Evolutionary conservation across 2,329 filamentous ascomycete genomes (phyloP).

Genomic region (Phialophora macrospora): DNA sequence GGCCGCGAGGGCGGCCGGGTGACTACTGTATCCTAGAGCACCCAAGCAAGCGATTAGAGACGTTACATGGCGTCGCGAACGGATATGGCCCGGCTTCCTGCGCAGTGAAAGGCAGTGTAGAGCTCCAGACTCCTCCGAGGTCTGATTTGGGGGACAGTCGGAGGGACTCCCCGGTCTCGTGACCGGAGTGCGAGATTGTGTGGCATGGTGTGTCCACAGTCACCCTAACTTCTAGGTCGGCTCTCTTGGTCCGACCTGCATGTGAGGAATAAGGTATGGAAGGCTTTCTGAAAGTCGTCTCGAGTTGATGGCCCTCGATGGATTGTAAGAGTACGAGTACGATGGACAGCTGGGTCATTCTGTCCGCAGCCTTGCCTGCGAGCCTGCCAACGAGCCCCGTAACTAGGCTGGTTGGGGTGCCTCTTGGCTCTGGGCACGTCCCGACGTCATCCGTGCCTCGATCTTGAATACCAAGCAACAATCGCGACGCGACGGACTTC

Average conservation of each 20-base stretch:
- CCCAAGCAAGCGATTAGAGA: too few relatives aligned
- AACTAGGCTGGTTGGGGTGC: too few relatives aligned
- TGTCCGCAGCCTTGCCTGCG: not conserved
- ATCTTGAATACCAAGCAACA: not conserved
- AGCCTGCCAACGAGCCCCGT: too few relatives aligned
- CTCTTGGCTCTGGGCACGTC: not conserved
- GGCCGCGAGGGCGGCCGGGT: too few relatives aligned
- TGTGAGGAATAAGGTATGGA: not conserved
- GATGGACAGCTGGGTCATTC: not conserved
- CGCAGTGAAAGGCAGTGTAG: not conserved
- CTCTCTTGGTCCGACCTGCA: not conserved
- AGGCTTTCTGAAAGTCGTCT: not conserved
- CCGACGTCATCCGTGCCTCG: not conserved
- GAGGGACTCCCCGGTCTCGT: not conserved
- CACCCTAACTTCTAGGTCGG: not conserved
- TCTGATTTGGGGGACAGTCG: not conserved
- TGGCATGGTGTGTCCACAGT: too few relatives aligned
- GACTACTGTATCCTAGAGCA: too few relatives aligned
- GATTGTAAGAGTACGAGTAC: not conserved
- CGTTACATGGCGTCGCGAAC: not conserved
- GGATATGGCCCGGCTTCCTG: not conserved
- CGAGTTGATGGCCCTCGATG: not conserved
- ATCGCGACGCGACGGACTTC: not conserved
- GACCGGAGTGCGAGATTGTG: not conserved
- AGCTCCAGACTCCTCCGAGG: not conserved